Conservation (phyloP, 768 basidiomycete species). For the Trametopsis cervina region DNA sequence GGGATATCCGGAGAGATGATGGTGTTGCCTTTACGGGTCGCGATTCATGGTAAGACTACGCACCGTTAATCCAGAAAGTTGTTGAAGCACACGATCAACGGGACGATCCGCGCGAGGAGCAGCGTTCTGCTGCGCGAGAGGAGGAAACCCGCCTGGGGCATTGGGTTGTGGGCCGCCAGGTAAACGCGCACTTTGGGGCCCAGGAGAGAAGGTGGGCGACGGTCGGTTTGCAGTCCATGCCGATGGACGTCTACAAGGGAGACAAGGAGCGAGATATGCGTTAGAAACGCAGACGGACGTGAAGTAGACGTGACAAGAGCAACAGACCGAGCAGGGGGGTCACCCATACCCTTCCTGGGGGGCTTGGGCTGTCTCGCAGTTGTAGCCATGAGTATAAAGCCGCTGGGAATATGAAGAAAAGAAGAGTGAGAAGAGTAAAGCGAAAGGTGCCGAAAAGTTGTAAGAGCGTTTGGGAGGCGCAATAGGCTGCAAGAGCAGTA, state of each 20-base stretch:
- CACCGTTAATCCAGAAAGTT: conserved; percentile 66
- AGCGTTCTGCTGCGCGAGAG: conserved; percentile 37
- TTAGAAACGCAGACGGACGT: conserved; percentile 5
- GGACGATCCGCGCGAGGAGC: conserved; percentile 35
- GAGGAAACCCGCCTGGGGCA: conserved; percentile 21
- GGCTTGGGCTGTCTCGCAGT: conserved; percentile 59
- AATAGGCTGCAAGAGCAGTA: conserved; percentile 26
- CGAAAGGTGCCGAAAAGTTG: conserved; percentile 17
- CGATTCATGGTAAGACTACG: too few species aligned
- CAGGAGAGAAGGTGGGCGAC: conserved; percentile 66
- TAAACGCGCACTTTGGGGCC: conserved; percentile 31
- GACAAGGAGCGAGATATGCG: background rate
- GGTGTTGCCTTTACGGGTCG: too few species aligned
- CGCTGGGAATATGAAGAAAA: conserved; percentile 14
- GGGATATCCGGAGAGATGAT: too few species aligned
- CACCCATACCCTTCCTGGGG: conserved; percentile 54
- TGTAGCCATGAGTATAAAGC: conserved; percentile 46
- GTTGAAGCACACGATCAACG: conserved; percentile 56
- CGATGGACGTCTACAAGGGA: conserved; percentile 29
- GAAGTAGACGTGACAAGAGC: background rate
- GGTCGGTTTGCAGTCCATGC: conserved; percentile 67
- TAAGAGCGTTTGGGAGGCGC: conserved; percentile 25
- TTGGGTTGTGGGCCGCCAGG: conserved; percentile 32
- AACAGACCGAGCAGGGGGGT: conserved; percentile 38
- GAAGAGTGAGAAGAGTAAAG: conserved; percentile 16